Base-by-base conservation (phyloP, 176 grass and related monocot genomes). In the Zizania latifolia region DNA sequence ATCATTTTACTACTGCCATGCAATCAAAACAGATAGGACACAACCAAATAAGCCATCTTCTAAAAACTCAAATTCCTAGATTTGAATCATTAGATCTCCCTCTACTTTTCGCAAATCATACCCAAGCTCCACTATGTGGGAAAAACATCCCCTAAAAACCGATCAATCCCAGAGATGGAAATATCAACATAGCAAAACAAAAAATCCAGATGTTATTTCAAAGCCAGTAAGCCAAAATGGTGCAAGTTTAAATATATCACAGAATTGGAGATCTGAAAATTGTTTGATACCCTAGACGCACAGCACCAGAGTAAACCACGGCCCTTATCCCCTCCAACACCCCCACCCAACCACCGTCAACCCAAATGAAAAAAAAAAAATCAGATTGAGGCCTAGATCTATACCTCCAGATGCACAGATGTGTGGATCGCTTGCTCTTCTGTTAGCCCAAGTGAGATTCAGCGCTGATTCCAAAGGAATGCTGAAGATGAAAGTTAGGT, bases 361-460 rank as follows among this genome's bases (percentile, higher is more conserved):
- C 55, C 39, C n/a, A n/a, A n/a, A n/a, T n/a, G n/a, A n/a, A 61
- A 40, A 31, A 16, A 35, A 17, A 46, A 23, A 84, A 35, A 59
- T 23, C 3, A 68, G 68, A 46, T 6, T 30, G 16, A 39, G 43
- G 21, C 54, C 16, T 48, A 65, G 78, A 70, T 82, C 46, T 65
- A 27, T 62, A 87, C 85, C 85, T 53, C 74, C 77, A 72, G 67
- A 77, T 65, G 66, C 36, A 82, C 11, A 29, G 35, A 27, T 65
- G 65, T 71, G 79, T 5, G 9, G 50, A 78, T 73, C 59, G 66
- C 44, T 51, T 4, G n/a, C n/a, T n/a, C n/a, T 30, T 39, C 50
- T 26, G 10, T 78, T 35, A 62, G 28, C 19, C 23, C 23, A 58
- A 53, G 48, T 28, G 23, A 72, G 68, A 78, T 73, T 51, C 46